Base-by-base conservation (phyloP, 2,329 filamentous ascomycete genomes). In the Chrysosporium keratinophilum region DNA sequence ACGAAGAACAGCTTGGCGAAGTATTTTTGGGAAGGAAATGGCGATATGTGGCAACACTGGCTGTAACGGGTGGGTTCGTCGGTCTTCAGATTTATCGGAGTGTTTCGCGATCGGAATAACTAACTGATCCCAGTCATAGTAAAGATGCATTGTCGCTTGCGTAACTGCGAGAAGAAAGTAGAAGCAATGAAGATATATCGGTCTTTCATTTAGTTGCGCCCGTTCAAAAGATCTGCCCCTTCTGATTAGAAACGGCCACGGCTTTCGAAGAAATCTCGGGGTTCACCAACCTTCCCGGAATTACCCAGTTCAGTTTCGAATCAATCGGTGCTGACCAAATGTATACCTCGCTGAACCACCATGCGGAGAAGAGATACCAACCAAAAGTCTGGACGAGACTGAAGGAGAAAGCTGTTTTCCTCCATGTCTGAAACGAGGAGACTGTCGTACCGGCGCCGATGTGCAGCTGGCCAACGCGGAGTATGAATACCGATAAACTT, bases 381-480 rank as follows among this genome's bases (percentile, higher is more conserved):
- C 82, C 75, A 45, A 87, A 68, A 0, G 88, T 90, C 65, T 88
- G 80, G 54, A 83, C 65, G 4, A 85, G 82, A 56, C 81, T 76
- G 35, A 81, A 69, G 17, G 76, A 80, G 20, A 82, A 69, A 9
- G 81, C 72, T 59, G 79, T 76, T 57, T 76, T 76, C 53, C 70
- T 71, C 53, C 91, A 78, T 6, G 81, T 85, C 56, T 84, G 75
- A 61, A 84, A 76, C 45, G 80, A 77, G 3, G 85, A 88, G 54
- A 76, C 74, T 39, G 86, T 84, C 15, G 86, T 90, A 65, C 86
- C 79, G 56, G 79, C 68, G 61, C 85, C 86, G 58, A 86, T 78
- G 65, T 91, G 88, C 69, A 89, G 83, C 67, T 90, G 85, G 43
- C 85, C 83, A 63, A 96, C 88, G 64, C 90, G 87, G 50, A 96